phyloP scores from a whole-genome alignment of 2,329 filamentous ascomycete genomes.

The Penicillium sp. region DNA sequence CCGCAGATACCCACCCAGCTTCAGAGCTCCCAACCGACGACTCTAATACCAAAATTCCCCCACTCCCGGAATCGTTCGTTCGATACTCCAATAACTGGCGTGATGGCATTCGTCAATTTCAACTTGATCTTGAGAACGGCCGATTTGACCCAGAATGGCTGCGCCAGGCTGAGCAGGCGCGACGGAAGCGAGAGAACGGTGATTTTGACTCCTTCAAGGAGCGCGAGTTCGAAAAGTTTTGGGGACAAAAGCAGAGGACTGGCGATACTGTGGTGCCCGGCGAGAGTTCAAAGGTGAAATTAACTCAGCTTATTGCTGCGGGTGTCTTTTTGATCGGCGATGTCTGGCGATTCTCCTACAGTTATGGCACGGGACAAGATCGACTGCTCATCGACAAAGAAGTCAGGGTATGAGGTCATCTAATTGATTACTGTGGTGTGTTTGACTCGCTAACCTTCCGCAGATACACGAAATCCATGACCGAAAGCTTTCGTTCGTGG shows the following conservation, averaged over 20 bases:
- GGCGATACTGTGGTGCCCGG: constrained; percentile 40
- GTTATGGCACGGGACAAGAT: constrained; percentile 31
- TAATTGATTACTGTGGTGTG: neutral
- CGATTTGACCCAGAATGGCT: constrained; percentile 62
- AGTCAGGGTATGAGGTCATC: constrained; percentile 38
- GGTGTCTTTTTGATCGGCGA: constrained; percentile 45
- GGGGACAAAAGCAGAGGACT: constrained; percentile 58
- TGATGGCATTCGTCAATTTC: constrained; percentile 58
- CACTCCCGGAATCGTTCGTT: constrained; percentile 46
- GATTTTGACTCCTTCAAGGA: constrained; percentile 62
- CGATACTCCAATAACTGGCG: constrained; percentile 55
- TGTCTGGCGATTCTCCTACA: constrained; percentile 45
- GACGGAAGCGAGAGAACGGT: constrained; percentile 55
- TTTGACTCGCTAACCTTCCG: constrained; percentile 12
- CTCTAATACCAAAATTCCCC: constrained; percentile 39
- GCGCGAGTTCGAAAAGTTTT: constrained; percentile 58
- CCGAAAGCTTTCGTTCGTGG: constrained; percentile 39
- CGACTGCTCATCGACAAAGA: constrained; percentile 49
- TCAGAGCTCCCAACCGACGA: constrained; percentile 34
- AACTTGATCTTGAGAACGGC: constrained; percentile 59
- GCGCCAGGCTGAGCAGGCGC: constrained; percentile 57
- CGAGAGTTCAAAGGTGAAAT: constrained; percentile 47
- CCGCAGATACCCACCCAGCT: constrained; percentile 47
- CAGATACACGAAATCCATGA: constrained; percentile 42
- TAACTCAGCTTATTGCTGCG: constrained; percentile 41